Evolutionary conservation across 805 yeast genomes (phyloP).

Genomic region (Nakazawaea anatomiae): DNA sequence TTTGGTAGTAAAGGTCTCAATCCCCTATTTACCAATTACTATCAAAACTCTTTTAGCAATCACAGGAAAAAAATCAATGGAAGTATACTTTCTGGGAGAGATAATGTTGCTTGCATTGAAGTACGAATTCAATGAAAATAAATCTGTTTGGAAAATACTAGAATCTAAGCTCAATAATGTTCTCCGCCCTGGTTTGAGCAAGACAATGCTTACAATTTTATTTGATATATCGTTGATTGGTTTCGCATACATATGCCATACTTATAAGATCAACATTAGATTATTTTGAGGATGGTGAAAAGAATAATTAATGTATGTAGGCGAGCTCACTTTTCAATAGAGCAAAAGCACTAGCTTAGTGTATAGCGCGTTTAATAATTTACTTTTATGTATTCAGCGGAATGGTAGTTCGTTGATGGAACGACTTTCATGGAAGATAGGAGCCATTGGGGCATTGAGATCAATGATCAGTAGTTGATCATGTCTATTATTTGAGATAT

Average conservation of each 20-base stretch:
- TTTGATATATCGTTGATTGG: neutral
- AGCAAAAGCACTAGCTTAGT: too few relatives aligned
- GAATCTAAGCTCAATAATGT: neutral
- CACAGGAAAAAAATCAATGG: constrained; percentile 24
- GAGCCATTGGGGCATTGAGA: too few relatives aligned
- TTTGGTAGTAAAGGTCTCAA: constrained; percentile 13
- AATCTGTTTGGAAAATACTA: constrained; percentile 6
- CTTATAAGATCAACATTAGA: neutral
- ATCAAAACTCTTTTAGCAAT: constrained; percentile 14
- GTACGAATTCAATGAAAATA: neutral
- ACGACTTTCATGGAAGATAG: too few relatives aligned
- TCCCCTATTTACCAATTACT: constrained; percentile 20
- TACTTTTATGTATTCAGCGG: too few relatives aligned
- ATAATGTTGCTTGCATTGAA: constrained; percentile 8
- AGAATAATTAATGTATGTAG: too few relatives aligned
- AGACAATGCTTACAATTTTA: neutral
- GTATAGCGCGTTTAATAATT: too few relatives aligned
- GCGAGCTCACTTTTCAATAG: too few relatives aligned
- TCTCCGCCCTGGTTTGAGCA: neutral
- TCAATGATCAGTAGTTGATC: too few relatives aligned
- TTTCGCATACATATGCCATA: neutral
- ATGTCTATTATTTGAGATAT: too few relatives aligned
- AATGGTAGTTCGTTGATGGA: too few relatives aligned
- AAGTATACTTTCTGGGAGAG: constrained; percentile 21
- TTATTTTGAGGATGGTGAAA: neutral